Evolutionary conservation across 345 rosid species (phyloP), one percentile per base, ranked within the genome.

Genomic region (Lagerstroemia speciosa): DNA sequence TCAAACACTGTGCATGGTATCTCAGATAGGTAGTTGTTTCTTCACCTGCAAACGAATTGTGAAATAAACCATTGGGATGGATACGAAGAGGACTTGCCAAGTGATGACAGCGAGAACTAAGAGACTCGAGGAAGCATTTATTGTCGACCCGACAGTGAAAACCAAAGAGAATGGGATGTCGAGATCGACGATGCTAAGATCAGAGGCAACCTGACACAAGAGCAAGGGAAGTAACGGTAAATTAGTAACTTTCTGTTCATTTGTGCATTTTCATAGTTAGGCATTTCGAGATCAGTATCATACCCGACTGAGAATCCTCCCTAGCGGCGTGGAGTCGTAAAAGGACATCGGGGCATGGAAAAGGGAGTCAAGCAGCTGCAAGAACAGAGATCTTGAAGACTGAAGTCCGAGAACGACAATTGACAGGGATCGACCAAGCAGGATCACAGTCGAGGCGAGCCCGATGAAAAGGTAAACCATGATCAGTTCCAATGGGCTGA

Each of bases 41-140:
- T n/a, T 67, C 76, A 91, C 97, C 97, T 94, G 99, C 71, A 93
- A 83, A 43, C 82, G 85, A 74, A 89, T 80, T 12, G 94, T 90
- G 29, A 82, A 62, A 71, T 67, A 85, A n/a, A 93, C 69, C 81
- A 87, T 78, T 11, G 97, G 98, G 65, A 93, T 75, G 62, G 87
- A 82, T 32, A 89, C 87, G 37, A 93, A 86, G 78, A 93, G 75
- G 73, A 87, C 93, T 83, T 91, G 98, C 98, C 98, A 93, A 27
- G 92, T 83, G 60, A 93, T 84, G 70, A 86, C 83, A 67, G 91
- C 87, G 37, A 93, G 81, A 55, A 89, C 97, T 78, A 88, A 88
- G 75, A 93, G 94, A 76, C 78, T 93, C 68, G 78, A 65, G 64
- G 79, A 82, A 32, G 88, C 69, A 85, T 87, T 89, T 16, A 67